Evolutionary conservation across 768 basidiomycete genomes (phyloP), one percentile per base, ranked within the genome.

Genomic region (Podaxis pistillaris): DNA sequence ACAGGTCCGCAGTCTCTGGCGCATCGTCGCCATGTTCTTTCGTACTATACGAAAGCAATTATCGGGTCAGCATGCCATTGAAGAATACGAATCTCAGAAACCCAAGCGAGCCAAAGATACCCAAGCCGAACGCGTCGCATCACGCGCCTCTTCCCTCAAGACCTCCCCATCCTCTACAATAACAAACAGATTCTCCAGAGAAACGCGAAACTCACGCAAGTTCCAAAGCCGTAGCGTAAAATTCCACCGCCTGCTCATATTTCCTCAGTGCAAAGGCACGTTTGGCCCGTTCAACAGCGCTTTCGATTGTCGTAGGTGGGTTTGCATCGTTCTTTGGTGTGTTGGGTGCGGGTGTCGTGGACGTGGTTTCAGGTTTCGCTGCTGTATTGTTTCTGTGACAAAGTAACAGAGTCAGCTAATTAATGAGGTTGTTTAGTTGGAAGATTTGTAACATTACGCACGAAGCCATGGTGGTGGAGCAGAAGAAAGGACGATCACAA

Each of bases 221-320:
- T 72, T 96, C 94, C 51, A 96, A 85, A 4, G 93, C 93, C 40
- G 83, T 86, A 41, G 91, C 89, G 74, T 94, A 95, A 70, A 87
- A 79, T 37, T 94, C 91, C 13, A 93, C 86, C 1, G 94, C 89
- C 69, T 93, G 87, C 68, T 94, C 91, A 68, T 87, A 95, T 73
- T 93, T 91, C 71, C 82, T 84, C 70, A 95, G 84, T 30, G 94
- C 93, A 74, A 93, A 92, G 1, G 93, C 92, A 79, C 92, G 91
- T 80, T 90, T 91, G 1, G 89, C 93, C 64, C 86, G 89, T 70
- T 92, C 91, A 60, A 94, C 77, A 9, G 82, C 79, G 52, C 76
- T 83, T 67, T 88, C 86, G 61, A 89, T 67, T 17, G 78, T 76
- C 56, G 72, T 66, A 54, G 65, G 60, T 66, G 60, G 55, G 33